phyloP scores from a whole-genome alignment of 78 protist species.

The Dictyostelium brefeldianum region DNA sequence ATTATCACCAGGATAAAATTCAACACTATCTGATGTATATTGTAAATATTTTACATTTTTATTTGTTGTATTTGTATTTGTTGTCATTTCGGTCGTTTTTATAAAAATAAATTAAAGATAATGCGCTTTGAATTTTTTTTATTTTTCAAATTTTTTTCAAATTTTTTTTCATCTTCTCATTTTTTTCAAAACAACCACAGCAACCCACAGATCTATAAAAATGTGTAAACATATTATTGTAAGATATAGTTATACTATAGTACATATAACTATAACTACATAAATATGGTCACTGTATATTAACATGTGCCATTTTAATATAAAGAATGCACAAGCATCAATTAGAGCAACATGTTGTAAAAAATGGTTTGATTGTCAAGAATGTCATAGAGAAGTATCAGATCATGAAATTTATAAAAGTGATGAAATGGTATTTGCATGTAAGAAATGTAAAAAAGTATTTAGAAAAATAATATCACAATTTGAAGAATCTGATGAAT shows the following conservation, averaged over 20 bases:
- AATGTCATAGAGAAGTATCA: constrained; percentile 90
- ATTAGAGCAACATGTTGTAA: constrained; percentile 92
- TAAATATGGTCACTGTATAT: background rate
- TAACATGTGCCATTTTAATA: background rate
- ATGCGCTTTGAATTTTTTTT: background rate
- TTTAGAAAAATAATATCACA: constrained; percentile 85
- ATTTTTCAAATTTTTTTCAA: background rate
- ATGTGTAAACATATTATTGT: constrained; percentile 79
- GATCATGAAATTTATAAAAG: constrained; percentile 81
- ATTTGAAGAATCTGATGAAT: constrained; percentile 89
- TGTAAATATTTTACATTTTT: constrained; percentile 19
- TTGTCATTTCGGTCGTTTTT: constrained; percentile 2
- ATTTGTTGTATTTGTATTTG: background rate
- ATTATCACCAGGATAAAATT: constrained; percentile 63
- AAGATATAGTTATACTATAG: background rate
- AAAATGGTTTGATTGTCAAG: constrained; percentile 93
- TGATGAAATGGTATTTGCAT: constrained; percentile 86
- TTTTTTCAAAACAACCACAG: background rate
- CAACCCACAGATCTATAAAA: too few relatives aligned
- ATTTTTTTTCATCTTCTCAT: background rate
- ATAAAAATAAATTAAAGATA: background rate
- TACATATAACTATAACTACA: too few relatives aligned
- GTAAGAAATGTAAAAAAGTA: constrained; percentile 94
- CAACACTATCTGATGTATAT: constrained; percentile 78
- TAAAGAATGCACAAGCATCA: constrained; percentile 88